Percentiles rank a stretch among this genome's conserved stretches.
Evolutionary conservation across 139 green algal species (phyloP).

Genomic region (Chlorella sp.): DNA sequence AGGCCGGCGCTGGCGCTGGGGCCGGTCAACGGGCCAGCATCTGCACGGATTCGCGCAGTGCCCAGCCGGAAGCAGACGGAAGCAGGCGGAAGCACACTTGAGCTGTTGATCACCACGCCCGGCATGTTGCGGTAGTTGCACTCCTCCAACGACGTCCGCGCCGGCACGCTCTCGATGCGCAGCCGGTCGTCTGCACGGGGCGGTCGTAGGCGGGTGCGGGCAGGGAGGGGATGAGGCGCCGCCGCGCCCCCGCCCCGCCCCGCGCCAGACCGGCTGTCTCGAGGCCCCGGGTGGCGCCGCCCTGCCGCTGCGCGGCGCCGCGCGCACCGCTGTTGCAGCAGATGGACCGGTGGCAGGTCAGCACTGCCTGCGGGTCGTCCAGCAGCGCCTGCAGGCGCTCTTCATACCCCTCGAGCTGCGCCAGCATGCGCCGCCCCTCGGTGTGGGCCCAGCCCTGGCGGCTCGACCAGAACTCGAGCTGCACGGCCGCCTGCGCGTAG

Average conservation of each 20-base stretch:
- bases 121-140: constrained; percentile 59
- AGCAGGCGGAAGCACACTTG: no score
- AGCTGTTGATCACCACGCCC: constrained; percentile 51
- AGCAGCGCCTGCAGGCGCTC: not conserved
- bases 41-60: no score
- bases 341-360: constrained; percentile 56
- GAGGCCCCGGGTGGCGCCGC: no score
- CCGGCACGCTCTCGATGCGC: constrained; percentile 60
- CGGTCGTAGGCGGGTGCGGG: not conserved
- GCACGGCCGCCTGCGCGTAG: no score
- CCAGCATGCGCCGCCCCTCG: not conserved
- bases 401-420: not conserved
- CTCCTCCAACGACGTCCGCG: constrained; percentile 6
- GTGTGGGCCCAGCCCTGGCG: not conserved
- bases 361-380: not conserved
- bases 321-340: constrained; percentile 15
- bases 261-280: no score
- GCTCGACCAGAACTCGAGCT: not conserved
- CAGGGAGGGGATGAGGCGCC: constrained; percentile 13
- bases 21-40: no score
- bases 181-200: constrained; percentile 54
- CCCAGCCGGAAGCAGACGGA: no score
- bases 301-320: no score
- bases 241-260: no score
- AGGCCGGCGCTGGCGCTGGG: no score